These are phyloP conservation scores for Jackrogersella multiformis DNA, from an alignment of 495 filamentous ascomycete genomes.

Conservation along the genomic window DNA sequence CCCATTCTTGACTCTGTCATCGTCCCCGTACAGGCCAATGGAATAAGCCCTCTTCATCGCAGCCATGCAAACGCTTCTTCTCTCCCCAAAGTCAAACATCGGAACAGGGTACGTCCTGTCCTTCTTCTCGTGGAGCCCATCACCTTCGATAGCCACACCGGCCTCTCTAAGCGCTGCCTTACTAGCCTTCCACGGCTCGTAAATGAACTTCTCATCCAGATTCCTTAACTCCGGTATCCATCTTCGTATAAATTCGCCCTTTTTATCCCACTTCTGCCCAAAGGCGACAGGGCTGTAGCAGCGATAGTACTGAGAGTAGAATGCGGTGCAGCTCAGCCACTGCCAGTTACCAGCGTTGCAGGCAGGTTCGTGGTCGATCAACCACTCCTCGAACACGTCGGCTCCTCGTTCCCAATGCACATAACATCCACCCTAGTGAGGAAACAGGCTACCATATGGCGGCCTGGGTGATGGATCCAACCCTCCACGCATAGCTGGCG, in stretches of 20 bases:
- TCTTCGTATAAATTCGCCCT: constrained; percentile 65
- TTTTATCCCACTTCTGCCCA: constrained; percentile 71
- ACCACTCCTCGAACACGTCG: constrained; percentile 75
- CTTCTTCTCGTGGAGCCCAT: constrained; percentile 50
- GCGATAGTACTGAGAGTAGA: constrained; percentile 71
- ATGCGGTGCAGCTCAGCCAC: constrained; percentile 78
- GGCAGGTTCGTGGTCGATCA: constrained; percentile 75
- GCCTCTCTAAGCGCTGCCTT: constrained; percentile 67
- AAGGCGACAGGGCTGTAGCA: constrained; percentile 74
- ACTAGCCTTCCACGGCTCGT: constrained; percentile 76
- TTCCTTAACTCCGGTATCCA: constrained; percentile 70
- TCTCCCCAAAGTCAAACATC: constrained; percentile 74
- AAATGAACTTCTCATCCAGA: constrained; percentile 72
- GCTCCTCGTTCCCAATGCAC: constrained; percentile 77
- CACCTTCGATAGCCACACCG: constrained; percentile 64
- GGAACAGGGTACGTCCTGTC: constrained; percentile 68
- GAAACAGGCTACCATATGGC: constrained; percentile 77
- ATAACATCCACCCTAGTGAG: constrained; percentile 78
- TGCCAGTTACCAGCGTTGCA: constrained; percentile 79
- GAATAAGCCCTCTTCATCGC: constrained; percentile 73
- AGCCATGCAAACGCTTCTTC: constrained; percentile 66
- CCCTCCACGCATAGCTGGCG: constrained; percentile 72
- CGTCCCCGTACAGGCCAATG: constrained; percentile 67
- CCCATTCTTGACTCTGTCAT: constrained; percentile 66
- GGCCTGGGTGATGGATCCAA: constrained; percentile 79